Evolutionary conservation across 1,284 basidiomycete genomes (phyloP).

Genomic region (Clitocybe nebularis): DNA sequence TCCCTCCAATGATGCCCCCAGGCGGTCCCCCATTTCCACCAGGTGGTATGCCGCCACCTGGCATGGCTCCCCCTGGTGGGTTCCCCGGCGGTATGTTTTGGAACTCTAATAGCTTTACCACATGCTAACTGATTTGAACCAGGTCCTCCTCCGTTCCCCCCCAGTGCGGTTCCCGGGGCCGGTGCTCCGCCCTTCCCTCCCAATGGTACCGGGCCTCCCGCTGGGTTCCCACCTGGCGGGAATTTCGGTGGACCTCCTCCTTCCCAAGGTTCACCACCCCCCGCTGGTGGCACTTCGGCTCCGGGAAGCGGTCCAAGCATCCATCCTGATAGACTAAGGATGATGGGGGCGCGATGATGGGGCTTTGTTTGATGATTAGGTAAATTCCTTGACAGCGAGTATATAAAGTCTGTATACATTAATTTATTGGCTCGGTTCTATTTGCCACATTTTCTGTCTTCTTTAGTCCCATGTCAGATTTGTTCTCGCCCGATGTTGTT

Average conservation of each 20-base stretch:
- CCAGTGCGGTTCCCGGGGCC: conserved; percentile 36
- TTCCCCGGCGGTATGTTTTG: conserved; percentile 38
- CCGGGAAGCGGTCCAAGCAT: conserved; percentile 49
- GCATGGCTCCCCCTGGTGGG: conserved; percentile 30
- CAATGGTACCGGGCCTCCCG: conserved; percentile 32
- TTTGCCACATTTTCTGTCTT: no score
- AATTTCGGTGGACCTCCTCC: conserved; percentile 32
- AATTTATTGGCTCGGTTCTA: no score
- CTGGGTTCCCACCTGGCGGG: conserved; percentile 21
- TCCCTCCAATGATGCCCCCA: conserved; percentile 44
- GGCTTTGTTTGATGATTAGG: conserved; percentile 5
- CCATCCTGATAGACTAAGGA: conserved; percentile 83
- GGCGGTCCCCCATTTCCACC: conserved; percentile 63
- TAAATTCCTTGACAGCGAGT: no score
- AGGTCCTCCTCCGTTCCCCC: conserved; percentile 62
- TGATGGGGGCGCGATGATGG: conserved; percentile 54
- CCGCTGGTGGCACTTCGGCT: conserved; percentile 23
- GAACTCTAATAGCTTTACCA: not conserved
- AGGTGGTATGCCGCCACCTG: conserved; percentile 28
- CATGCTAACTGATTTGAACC: conserved; percentile 8
- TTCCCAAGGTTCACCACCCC: conserved; percentile 18
- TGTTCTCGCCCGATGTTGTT: no score
- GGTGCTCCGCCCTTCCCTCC: conserved; percentile 46
- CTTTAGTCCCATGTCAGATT: no score
- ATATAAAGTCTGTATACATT: no score